Evolutionary conservation across 108 stramenopile genomes (phyloP), one percentile per base, ranked within the genome.

Genomic region (Fragilaria crotonensis): DNA sequence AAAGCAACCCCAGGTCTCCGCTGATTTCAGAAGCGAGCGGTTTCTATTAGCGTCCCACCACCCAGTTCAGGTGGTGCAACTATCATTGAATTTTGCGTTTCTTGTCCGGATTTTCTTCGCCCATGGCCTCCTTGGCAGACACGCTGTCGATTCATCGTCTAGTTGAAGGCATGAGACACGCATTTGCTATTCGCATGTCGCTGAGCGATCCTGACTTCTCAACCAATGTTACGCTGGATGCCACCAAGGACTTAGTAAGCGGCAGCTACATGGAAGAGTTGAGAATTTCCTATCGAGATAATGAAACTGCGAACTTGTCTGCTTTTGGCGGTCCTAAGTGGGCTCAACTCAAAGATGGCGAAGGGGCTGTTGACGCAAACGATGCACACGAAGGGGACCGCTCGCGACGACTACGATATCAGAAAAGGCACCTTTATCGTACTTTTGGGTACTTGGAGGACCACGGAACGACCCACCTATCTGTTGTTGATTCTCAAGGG

Each of bases 101-200:
- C 62, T 57, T 93, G 20, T 58, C 75, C 3, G 79, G 77, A n/a
- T 85, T 68, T 48, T 1, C 33, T 1, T 56, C 21, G 46, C 85
- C 83, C 0, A 62, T 83, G 33, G 62, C 85, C 0, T 25, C 70
- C 2, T 50, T 57, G 57, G 56, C 64, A 0, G 75, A 83, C 47
- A 80, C 80, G 3, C 50, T 89, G 36, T 85, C 85, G 4, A 48
- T 71, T 26, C 91, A 93, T 65, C 62, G 82, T 23, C 59, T 80
- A 9, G 78, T 78, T 0, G 91, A 93, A 63, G 87, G 84, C 3
- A 62, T 78, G 56, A 63, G 77, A 28, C 87, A 93, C 56, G 85
- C 73, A 0, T 93, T 93, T 71, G 73, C 87, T 0, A 89, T 93
- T 49, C 79, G 91, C 4, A 89, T 93, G 88, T 75, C 75, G 0